phyloP scores from a whole-genome alignment of 768 basidiomycete species.

The Hemileccinum rubropunctum region DNA sequence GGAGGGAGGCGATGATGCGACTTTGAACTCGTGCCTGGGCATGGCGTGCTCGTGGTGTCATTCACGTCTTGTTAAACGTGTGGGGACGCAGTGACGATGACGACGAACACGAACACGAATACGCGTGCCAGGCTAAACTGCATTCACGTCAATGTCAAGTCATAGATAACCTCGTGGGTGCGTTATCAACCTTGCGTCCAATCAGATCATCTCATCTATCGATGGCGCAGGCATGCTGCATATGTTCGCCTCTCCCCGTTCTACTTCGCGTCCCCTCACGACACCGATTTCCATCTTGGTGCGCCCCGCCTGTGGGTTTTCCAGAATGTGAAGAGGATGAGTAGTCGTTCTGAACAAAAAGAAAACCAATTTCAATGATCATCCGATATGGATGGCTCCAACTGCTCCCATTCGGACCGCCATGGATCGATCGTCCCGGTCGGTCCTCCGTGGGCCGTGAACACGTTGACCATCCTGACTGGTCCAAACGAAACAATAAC shows the following conservation, averaged over 20 bases:
- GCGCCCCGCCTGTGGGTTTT: background rate
- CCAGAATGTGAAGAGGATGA: too few species aligned
- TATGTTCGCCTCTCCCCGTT: background rate
- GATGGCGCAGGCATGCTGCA: background rate
- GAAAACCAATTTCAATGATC: background rate
- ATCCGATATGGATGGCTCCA: background rate
- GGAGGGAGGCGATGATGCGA: background rate
- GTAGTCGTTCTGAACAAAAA: background rate
- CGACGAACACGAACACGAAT: background rate
- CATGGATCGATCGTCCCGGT: too few species aligned
- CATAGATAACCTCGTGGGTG: constrained; percentile 9
- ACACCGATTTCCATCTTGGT: background rate
- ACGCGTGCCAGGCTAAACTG: constrained; percentile 1
- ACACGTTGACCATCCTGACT: too few species aligned
- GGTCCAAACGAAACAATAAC: too few species aligned
- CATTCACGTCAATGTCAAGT: background rate
- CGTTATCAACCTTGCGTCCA: constrained; percentile 10
- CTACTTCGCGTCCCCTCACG: background rate
- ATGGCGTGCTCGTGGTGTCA: constrained; percentile 3
- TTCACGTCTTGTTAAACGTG: constrained; percentile 1
- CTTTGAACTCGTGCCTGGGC: constrained; percentile 2
- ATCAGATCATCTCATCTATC: background rate
- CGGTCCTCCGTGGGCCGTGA: too few species aligned
- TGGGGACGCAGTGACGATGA: background rate
- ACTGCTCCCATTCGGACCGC: too few species aligned